phyloP scores from a whole-genome alignment of 805 yeast genomes.

The Wickerhamomyces hampshirensis region DNA sequence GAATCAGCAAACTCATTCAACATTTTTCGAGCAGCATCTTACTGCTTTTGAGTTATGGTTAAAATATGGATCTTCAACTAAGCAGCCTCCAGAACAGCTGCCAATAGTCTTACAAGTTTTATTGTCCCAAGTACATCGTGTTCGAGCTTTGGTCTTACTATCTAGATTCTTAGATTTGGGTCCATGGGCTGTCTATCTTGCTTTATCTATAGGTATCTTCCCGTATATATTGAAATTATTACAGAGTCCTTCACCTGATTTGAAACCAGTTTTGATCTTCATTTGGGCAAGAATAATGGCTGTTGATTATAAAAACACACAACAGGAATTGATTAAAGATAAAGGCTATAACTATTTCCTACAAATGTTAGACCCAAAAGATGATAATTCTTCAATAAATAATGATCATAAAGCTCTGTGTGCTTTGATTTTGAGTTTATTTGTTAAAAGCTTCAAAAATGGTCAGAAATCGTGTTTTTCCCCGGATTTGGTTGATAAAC shows the following conservation, averaged over 20 bases:
- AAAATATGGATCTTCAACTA: constrained; percentile 78
- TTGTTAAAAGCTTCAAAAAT: constrained; percentile 70
- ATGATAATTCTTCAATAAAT: constrained; percentile 17
- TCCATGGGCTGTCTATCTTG: constrained; percentile 95
- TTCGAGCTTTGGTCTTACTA: constrained; percentile 78
- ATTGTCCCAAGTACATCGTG: constrained; percentile 88
- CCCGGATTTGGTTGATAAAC: constrained; percentile 62
- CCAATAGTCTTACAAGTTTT: constrained; percentile 92
- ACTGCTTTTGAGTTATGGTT: constrained; percentile 98
- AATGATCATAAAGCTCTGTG: constrained; percentile 93
- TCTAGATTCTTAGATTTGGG: constrained; percentile 89
- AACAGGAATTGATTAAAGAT: constrained; percentile 87
- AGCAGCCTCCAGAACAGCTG: constrained; percentile 89
- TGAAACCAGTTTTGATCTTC: constrained; percentile 89
- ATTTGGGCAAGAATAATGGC: constrained; percentile 99
- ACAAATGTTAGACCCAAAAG: constrained; percentile 58
- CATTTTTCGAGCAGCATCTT: constrained; percentile 91
- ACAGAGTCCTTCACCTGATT: constrained; percentile 92
- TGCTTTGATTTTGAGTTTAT: constrained; percentile 81
- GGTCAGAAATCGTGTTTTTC: constrained; percentile 82
- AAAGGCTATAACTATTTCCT: constrained; percentile 86
- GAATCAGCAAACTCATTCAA: constrained; percentile 82
- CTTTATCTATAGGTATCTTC: constrained; percentile 90
- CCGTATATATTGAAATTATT: constrained; percentile 87
- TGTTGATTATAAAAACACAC: constrained; percentile 85